These are phyloP conservation scores for Diaporthe ampelina DNA, from an alignment of 2,329 filamentous ascomycete genomes.

Conservation along the genomic window DNA sequence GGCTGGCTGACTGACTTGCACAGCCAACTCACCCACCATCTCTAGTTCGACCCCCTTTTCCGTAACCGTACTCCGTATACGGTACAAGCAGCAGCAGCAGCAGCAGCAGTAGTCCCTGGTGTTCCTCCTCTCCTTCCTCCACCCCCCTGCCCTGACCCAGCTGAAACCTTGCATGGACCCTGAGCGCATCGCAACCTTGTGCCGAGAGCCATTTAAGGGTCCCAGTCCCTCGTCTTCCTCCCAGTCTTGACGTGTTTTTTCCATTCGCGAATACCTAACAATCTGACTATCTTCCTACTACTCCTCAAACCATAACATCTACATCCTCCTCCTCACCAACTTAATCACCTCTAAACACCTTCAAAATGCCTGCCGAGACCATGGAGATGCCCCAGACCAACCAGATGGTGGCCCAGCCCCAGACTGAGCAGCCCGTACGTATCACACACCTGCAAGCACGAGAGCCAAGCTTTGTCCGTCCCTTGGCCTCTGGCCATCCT, in stretches of 20 bases:
- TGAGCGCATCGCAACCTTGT: conserved; percentile 13
- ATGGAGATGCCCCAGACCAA: conserved; percentile 41
- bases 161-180: conserved; percentile 36
- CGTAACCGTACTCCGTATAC: conserved; percentile 1
- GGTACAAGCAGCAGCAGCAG: no score
- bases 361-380: conserved; percentile 39
- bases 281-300: not conserved
- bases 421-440: conserved; percentile 47
- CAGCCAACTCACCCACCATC: conserved; percentile 23
- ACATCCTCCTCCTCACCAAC: not conserved
- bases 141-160: conserved; percentile 24
- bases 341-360: not conserved
- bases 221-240: not conserved
- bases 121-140: not conserved
- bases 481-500: conserved; percentile 37
- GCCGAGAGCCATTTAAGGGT: conserved; percentile 31
- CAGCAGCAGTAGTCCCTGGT: not conserved
- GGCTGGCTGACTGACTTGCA: conserved; percentile 1
- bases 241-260: not conserved
- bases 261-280: conserved; percentile 7
- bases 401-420: conserved; percentile 43
- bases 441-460: not conserved
- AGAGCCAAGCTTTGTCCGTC: conserved; percentile 30
- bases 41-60: conserved; percentile 25
- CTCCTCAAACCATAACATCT: not conserved